A percentile compares a stretch with the other conserved stretches of the same genome.
These are phyloP conservation scores for Sphaerulina musiva DNA, from an alignment of 2,329 filamentous ascomycete species.

Conservation along the genomic window DNA sequence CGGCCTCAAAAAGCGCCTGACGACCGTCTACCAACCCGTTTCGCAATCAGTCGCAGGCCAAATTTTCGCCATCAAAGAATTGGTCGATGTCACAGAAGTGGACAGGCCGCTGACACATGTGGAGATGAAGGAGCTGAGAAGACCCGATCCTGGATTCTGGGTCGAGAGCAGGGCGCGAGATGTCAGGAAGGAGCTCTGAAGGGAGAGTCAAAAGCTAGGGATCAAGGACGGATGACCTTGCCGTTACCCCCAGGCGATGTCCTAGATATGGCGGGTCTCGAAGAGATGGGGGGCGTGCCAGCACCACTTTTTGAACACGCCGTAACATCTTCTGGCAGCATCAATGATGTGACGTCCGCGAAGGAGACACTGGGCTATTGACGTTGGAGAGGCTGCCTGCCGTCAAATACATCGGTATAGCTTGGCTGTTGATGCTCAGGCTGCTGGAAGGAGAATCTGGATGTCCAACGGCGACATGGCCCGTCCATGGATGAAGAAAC, in stretches of 20 bases:
- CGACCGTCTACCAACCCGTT: conserved; percentile 84
- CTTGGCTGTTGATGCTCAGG: too few relatives aligned
- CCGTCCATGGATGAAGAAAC: too few relatives aligned
- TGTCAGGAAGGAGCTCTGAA: conserved; percentile 7
- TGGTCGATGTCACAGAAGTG: conserved; percentile 77
- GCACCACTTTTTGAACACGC: too few relatives aligned
- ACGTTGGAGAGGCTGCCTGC: too few relatives aligned
- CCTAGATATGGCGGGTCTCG: too few relatives aligned
- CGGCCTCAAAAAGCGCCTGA: conserved; percentile 75
- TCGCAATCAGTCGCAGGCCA: conserved; percentile 75
- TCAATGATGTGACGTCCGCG: too few relatives aligned
- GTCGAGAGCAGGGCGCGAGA: conserved; percentile 53
- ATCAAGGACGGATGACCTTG: not conserved
- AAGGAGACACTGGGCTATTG: too few relatives aligned
- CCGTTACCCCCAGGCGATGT: not conserved
- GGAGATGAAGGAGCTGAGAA: conserved; percentile 64
- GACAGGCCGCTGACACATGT: conserved; percentile 55
- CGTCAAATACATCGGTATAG: too few relatives aligned
- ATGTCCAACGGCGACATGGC: too few relatives aligned
- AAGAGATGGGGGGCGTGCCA: too few relatives aligned
- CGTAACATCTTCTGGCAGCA: too few relatives aligned
- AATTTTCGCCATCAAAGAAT: conserved; percentile 89
- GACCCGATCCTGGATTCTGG: conserved; percentile 73
- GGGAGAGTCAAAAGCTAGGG: not conserved
- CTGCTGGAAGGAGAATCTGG: too few relatives aligned